Conservation (phyloP, 441 rosid species). For the Pelargonium hybrid region DNA sequence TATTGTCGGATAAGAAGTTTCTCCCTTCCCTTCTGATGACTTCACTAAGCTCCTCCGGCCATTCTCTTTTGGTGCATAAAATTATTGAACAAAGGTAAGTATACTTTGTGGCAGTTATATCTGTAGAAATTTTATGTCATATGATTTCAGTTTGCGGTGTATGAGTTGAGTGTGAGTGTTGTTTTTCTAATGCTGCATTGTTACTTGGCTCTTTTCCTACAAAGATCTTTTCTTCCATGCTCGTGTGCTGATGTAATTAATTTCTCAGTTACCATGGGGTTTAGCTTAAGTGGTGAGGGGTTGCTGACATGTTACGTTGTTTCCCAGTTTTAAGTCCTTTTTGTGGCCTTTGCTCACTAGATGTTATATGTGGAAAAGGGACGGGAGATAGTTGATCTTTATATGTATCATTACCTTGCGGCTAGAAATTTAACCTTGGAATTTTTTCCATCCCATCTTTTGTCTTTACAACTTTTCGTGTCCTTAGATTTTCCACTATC, state of each 20-base stretch:
- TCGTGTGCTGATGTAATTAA: neutral
- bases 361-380: neutral
- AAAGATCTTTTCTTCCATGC: neutral
- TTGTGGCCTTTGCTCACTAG: neutral
- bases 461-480: neutral
- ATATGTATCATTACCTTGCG: neutral
- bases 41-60: constrained; percentile 53
- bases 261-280: neutral
- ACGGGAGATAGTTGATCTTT: neutral
- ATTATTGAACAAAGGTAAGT: constrained; percentile 63
- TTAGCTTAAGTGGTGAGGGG: neutral
- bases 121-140: no score
- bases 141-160: neutral
- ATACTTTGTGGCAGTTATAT: neutral
- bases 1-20: constrained; percentile 69
- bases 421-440: neutral
- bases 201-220: neutral
- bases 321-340: neutral
- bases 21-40: constrained; percentile 68
- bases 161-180: neutral
- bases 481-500: neutral
- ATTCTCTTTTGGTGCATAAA: constrained; percentile 56
- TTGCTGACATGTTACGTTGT: neutral
- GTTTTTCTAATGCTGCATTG: neutral
- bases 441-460: neutral